Evolutionary conservation across 768 basidiomycete species (phyloP).

Genomic region (Lactarius sanguifluus): DNA sequence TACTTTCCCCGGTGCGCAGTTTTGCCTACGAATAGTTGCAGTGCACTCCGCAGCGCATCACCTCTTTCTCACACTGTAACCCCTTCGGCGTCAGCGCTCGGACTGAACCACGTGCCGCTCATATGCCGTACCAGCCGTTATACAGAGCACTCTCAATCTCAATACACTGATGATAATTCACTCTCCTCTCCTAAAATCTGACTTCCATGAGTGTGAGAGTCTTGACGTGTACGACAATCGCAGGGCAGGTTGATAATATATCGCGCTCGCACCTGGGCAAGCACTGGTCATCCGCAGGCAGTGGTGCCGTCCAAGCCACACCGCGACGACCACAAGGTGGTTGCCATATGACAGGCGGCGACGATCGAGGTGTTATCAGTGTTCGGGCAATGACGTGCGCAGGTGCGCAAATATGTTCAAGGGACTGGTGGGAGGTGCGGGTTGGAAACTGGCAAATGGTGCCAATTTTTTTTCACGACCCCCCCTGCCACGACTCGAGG

Average conservation of each 20-base stretch:
- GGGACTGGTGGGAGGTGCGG: neutral
- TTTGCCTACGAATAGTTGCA: neutral
- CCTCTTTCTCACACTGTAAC: neutral
- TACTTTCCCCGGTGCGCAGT: neutral
- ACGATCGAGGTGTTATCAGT: neutral
- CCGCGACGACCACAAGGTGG: neutral
- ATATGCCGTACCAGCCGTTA: neutral
- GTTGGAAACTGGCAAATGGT: neutral
- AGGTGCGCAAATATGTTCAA: neutral
- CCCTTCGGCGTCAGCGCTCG: neutral
- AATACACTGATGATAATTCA: neutral
- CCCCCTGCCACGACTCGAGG: neutral
- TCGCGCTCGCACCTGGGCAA: constrained; percentile 60
- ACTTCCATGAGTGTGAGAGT: neutral
- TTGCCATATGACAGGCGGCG: neutral
- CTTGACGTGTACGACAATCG: neutral
- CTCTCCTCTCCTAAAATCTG: neutral
- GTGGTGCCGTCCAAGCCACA: constrained; percentile 39
- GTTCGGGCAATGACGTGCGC: neutral
- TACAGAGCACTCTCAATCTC: neutral
- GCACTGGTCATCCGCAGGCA: constrained; percentile 58
- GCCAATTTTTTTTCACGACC: neutral
- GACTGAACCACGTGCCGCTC: neutral
- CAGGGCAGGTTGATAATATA: neutral
- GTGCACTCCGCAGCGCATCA: neutral